Conservation (phyloP, 2,329 filamentous ascomycete species). For the Exophiala spinifera region DNA sequence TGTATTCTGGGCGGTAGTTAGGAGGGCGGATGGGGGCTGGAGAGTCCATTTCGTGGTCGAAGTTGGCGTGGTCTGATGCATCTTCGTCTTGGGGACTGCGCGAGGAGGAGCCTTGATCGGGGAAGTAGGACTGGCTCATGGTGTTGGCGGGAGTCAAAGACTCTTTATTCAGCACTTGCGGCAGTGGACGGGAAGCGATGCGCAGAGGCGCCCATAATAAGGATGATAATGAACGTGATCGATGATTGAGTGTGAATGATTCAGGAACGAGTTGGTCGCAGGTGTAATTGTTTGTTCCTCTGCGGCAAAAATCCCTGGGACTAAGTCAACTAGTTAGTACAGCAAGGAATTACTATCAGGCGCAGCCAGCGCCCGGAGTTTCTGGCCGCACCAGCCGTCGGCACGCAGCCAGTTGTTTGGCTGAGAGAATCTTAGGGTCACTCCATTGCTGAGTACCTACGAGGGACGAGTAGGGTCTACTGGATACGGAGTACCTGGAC, state of each 20-base stretch:
- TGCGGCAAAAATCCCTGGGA: no score
- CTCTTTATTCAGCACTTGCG: slow-evolving; percentile 1
- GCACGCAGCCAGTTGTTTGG: not conserved
- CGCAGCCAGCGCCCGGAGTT: not conserved
- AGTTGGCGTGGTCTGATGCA: slow-evolving; percentile 4
- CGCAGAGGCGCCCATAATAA: slow-evolving; percentile 14
- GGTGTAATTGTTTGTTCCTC: no score
- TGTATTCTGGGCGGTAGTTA: slow-evolving; percentile 60
- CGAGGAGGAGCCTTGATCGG: slow-evolving; percentile 14
- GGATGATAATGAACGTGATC: not conserved
- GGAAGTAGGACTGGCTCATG: slow-evolving; percentile 20
- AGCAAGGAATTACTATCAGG: no score
- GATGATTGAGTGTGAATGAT: not conserved
- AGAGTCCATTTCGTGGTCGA: slow-evolving; percentile 16
- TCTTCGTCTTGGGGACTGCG: slow-evolving; percentile 4
- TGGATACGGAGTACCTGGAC: not conserved
- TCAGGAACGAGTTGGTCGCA: no score
- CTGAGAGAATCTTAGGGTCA: no score
- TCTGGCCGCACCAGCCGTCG: not conserved
- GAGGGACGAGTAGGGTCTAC: no score
- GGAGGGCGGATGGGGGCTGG: slow-evolving; percentile 14
- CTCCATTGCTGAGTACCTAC: no score
- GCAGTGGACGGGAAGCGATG: not conserved
- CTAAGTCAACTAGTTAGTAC: no score
- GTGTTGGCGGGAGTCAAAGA: not conserved